Evolutionary conservation across 2,329 filamentous ascomycete genomes (phyloP).

Genomic region (Hymenoscyphus linearis): DNA sequence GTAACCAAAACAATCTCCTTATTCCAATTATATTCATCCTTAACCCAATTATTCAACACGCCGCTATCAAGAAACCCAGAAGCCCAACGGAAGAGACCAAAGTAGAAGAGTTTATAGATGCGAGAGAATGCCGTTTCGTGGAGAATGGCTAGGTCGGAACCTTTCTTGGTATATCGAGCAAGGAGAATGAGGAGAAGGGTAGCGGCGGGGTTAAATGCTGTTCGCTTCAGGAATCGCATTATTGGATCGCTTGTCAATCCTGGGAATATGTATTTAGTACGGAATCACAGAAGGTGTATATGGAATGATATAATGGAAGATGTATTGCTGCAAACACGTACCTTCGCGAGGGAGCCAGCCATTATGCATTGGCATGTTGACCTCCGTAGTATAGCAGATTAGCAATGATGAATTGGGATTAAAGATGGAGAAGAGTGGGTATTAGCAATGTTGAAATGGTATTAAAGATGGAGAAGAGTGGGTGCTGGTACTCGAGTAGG

Average conservation of each 20-base stretch:
- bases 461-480: neutral
- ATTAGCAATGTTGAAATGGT: neutral
- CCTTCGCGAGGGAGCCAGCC: conserved; percentile 49
- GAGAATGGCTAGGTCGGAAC: conserved; percentile 48
- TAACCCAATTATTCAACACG: conserved; percentile 44
- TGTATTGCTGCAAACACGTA: neutral
- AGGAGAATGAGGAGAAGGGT: conserved; percentile 59
- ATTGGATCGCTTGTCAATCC: conserved; percentile 56
- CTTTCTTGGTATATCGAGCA: conserved; percentile 57
- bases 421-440: neutral
- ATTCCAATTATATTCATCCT: conserved; percentile 53
- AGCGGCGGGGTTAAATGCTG: conserved; percentile 58
- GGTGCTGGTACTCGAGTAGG: neutral
- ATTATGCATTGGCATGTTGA: conserved; percentile 41
- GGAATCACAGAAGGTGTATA: neutral
- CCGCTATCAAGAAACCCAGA: conserved; percentile 48
- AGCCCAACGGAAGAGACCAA: conserved; percentile 45
- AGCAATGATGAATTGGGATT: neutral
- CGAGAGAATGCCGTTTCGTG: conserved; percentile 47
- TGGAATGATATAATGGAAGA: too few relatives aligned
- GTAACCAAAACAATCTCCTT: conserved; percentile 69
- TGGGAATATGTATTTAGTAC: conserved; percentile 17
- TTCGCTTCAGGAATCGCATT: conserved; percentile 51
- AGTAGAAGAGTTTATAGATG: conserved; percentile 47
- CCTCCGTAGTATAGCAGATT: neutral